phyloP scores from a whole-genome alignment of 2,329 filamentous ascomycete species.

The Talaromyces funiculosus region DNA sequence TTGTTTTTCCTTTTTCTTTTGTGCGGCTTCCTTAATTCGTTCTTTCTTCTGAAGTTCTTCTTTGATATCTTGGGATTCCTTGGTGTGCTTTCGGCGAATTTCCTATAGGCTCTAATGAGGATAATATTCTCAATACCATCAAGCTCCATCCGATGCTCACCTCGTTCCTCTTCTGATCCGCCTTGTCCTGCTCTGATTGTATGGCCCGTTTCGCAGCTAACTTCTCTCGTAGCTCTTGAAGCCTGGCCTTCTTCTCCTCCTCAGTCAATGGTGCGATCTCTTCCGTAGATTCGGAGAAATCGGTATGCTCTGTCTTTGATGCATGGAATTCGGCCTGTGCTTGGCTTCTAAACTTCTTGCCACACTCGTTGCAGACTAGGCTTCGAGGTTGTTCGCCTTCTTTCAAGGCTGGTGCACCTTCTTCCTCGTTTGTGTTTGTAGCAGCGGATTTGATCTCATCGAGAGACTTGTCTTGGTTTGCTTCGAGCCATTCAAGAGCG shows the following conservation, averaged over 20 bases:
- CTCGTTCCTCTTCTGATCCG: conserved; percentile 80
- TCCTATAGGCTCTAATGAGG: conserved; percentile 34
- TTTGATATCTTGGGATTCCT: conserved; percentile 81
- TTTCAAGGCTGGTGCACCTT: conserved; percentile 60
- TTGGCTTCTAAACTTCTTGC: conserved; percentile 79
- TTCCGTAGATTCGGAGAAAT: conserved; percentile 91
- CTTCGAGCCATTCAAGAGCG: conserved; percentile 90
- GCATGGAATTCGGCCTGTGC: conserved; percentile 86
- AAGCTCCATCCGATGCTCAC: conserved; percentile 38
- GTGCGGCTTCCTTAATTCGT: conserved; percentile 81
- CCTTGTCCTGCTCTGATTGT: conserved; percentile 67
- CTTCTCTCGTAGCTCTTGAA: conserved; percentile 68
- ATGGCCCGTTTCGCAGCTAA: conserved; percentile 66
- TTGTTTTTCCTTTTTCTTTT: conserved; percentile 80
- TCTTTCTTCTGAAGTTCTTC: conserved; percentile 84
- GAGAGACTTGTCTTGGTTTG: conserved; percentile 79
- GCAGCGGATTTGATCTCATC: conserved; percentile 66
- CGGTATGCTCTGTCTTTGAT: conserved; percentile 80
- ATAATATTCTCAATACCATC: neutral
- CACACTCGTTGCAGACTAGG: conserved; percentile 89
- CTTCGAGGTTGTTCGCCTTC: conserved; percentile 69
- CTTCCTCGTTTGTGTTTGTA: conserved; percentile 46
- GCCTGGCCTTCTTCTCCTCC: conserved; percentile 77
- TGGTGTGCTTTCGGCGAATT: conserved; percentile 79
- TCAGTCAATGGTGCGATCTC: conserved; percentile 86